phyloP scores from a whole-genome alignment of 2,329 filamentous ascomycete genomes.

The Penicillium sp. region DNA sequence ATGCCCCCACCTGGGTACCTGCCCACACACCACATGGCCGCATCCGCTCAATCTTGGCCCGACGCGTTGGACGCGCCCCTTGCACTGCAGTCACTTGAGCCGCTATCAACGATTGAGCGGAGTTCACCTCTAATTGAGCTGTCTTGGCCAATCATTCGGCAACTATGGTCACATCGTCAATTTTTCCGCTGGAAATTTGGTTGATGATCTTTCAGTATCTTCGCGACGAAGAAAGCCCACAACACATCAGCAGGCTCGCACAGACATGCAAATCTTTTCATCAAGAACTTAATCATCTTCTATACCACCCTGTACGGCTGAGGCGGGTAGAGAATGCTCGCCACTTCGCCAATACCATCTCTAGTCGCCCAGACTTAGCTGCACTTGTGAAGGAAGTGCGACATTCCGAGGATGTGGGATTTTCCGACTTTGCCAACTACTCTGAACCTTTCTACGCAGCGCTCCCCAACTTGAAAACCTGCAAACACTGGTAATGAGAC shows the following conservation, averaged over 20 bases:
- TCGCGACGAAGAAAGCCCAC: neutral
- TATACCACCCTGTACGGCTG: neutral
- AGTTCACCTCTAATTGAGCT: too few species aligned
- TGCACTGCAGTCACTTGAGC: neutral
- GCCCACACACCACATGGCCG: neutral
- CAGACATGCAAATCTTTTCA: neutral
- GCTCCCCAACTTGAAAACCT: neutral
- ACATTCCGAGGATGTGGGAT: neutral
- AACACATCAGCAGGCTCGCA: neutral
- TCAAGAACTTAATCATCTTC: neutral
- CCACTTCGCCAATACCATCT: neutral
- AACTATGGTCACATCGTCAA: neutral
- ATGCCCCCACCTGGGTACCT: neutral
- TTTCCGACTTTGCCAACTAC: neutral
- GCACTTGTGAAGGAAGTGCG: neutral
- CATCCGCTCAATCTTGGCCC: neutral
- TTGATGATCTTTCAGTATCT: neutral
- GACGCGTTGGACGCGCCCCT: neutral
- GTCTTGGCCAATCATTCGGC: neutral
- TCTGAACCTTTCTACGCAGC: neutral
- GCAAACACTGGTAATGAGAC: neutral
- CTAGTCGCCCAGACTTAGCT: neutral
- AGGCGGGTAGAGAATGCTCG: neutral
- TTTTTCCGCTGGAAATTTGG: neutral
- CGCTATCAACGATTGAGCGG: neutral